Conservation (phyloP, 2,329 filamentous ascomycete genomes). For the Capronia epimyces region DNA sequence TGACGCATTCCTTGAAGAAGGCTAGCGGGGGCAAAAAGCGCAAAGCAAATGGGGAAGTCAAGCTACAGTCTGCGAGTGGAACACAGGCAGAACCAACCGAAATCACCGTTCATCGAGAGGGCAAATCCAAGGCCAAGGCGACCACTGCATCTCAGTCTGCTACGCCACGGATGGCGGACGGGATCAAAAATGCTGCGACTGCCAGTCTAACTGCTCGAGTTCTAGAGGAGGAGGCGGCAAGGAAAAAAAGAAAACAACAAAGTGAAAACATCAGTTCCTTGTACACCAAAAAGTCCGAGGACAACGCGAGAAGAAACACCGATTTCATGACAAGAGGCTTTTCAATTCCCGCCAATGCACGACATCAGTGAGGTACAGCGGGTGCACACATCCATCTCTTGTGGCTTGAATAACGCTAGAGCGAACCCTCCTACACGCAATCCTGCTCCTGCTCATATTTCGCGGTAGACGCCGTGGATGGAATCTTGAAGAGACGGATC, state of each 20-base stretch:
- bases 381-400: no score
- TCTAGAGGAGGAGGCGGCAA: constrained; percentile 75
- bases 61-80: constrained; percentile 1
- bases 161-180: constrained; percentile 37
- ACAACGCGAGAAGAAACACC: constrained; percentile 38
- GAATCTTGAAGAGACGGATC: no score
- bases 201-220: constrained; percentile 82
- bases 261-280: constrained; percentile 54
- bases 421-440: no score
- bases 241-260: constrained; percentile 69
- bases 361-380: constrained; percentile 16
- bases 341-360: constrained; percentile 44
- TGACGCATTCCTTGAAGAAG: constrained; percentile 88
- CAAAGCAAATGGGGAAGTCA: constrained; percentile 59
- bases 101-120: constrained; percentile 8
- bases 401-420: no score
- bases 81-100: constrained; percentile 2
- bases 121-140: constrained; percentile 1
- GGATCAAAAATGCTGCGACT: constrained; percentile 84
- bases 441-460: no score
- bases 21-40: constrained; percentile 61
- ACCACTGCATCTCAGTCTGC: constrained; percentile 7
- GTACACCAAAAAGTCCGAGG: constrained; percentile 45
- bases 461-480: no score
- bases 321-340: constrained; percentile 58